Base-by-base conservation (phyloP, 1,284 basidiomycete species). In the Gymnopus androsaceus region DNA sequence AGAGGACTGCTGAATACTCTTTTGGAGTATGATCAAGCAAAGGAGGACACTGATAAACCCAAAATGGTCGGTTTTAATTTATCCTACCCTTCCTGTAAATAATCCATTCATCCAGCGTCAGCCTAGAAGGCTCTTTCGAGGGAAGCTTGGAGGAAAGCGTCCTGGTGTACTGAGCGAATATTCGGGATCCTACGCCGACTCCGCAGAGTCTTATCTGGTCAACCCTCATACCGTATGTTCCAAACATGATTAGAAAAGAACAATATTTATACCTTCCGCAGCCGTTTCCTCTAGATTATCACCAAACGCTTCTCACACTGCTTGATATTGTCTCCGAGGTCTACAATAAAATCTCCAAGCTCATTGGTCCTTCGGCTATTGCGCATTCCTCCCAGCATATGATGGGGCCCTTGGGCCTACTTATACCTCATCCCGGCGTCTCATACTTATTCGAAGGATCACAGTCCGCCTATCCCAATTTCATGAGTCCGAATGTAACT, bases 211-310 rank as follows among this genome's bases (percentile, higher is more conserved):
- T 11, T 92, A 87, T 66, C 79, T 94, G 42, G 77, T 90, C 62
- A 78, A 81, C 34, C 90, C 89, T 1, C 90, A 93, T 66, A 81
- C 90, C 67, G 88, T 88, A 61, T 61, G 82, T 74, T n/a, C 21
- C 17, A 14, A 41, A 28, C 50, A 56, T 33, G 52, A 48, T 28
- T n/a, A 31, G 25, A 30, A 19, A 23, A 27, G 28, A 34, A 19
- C 36, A 25, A 45, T 48, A 15, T 41, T 59, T 30, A 42, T 37
- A 5, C 21, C 21, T 36, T 36, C 30, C 51, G 11, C 60, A 94
- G 91, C 89, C 92, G 15, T 94, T 94, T 70, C 75, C 86, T 3
- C 70, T 94, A 51, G 92, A 94, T 71, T 94, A 94, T 66, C 87
- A 91, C 62, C 88, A 94, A 72, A 90, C 89, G 5, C 81, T 94